Conservation (phyloP, 2,329 filamentous ascomycete species). For the Ceratocystis albifundus region DNA sequence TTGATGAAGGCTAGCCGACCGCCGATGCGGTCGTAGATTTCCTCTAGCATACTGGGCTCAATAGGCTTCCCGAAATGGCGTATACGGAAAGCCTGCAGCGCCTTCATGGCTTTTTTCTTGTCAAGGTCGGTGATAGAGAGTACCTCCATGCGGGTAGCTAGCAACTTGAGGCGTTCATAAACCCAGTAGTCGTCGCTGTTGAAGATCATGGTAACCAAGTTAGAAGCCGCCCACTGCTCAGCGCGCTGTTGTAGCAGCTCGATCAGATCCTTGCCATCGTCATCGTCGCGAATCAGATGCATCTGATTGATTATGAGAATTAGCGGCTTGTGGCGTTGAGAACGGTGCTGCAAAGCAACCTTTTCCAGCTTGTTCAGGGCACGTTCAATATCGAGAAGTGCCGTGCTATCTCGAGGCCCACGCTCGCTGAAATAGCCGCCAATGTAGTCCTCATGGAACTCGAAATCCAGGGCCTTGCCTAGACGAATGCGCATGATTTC, state of each 20-base stretch:
- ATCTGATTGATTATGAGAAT: conserved; percentile 92
- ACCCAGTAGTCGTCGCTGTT: conserved; percentile 99
- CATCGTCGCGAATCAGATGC: conserved; percentile 81
- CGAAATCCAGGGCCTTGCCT: conserved; percentile 88
- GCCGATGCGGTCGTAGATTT: conserved; percentile 77
- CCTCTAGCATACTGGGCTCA: conserved; percentile 46
- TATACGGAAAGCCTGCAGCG: conserved; percentile 66
- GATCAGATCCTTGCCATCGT: conserved; percentile 83
- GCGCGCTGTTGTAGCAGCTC: conserved; percentile 92
- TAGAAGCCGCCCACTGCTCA: conserved; percentile 89
- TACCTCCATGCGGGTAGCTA: conserved; percentile 90
- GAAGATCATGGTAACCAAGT: conserved; percentile 82
- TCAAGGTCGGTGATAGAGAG: conserved; percentile 74
- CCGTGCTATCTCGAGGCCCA: conserved; percentile 82
- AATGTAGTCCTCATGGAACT: conserved; percentile 96
- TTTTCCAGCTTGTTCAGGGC: conserved; percentile 98
- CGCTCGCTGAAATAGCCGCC: conserved; percentile 91
- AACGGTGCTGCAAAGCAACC: conserved; percentile 64
- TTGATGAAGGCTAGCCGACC: conserved; percentile 81
- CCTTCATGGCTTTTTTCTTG: conserved; percentile 63
- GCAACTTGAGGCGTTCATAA: conserved; percentile 84
- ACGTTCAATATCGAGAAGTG: conserved; percentile 86
- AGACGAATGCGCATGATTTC: conserved; percentile 91
- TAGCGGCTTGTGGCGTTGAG: conserved; percentile 53
- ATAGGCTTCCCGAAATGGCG: conserved; percentile 60